phyloP scores from a whole-genome alignment of 228 moss, liverwort and hornwort species.

The Sphagnum fallax region DNA sequence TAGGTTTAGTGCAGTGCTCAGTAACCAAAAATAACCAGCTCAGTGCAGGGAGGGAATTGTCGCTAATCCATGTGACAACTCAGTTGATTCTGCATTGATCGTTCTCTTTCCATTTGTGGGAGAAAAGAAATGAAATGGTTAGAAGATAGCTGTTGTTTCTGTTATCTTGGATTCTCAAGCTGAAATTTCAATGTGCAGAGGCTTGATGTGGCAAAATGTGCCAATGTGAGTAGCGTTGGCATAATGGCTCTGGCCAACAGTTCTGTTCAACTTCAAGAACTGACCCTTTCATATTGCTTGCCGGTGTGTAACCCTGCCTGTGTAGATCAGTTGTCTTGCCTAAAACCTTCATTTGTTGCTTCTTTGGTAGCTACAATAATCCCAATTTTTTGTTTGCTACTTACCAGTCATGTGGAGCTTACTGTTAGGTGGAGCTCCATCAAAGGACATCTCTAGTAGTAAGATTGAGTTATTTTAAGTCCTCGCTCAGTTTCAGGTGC shows the following conservation, averaged over 20 bases:
- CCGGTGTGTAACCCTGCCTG: conserved; percentile 26
- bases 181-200: conserved; percentile 19
- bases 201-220: conserved; percentile 63
- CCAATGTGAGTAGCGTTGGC: conserved; percentile 52
- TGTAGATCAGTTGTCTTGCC: background rate
- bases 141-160: too few relatives aligned
- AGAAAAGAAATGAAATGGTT: too few relatives aligned
- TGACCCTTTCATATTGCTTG: conserved; percentile 60
- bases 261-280: conserved; percentile 50
- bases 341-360: too few relatives aligned
- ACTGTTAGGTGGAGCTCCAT: too few relatives aligned
- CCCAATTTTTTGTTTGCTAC: background rate
- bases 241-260: conserved; percentile 56
- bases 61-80: too few relatives aligned
- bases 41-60: too few relatives aligned
- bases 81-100: too few relatives aligned
- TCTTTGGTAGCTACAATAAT: background rate
- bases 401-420: background rate
- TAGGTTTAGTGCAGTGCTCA: too few relatives aligned
- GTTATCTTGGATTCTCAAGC: too few relatives aligned
- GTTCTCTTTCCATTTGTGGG: too few relatives aligned
- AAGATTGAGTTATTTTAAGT: background rate
- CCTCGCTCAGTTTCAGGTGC: too few relatives aligned
- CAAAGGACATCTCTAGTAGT: background rate
- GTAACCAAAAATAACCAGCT: too few relatives aligned